Percentiles rank a stretch among this genome's conserved stretches.
phyloP scores from a whole-genome alignment of 805 yeast species.

The Metschnikowia drakensbergensis region DNA sequence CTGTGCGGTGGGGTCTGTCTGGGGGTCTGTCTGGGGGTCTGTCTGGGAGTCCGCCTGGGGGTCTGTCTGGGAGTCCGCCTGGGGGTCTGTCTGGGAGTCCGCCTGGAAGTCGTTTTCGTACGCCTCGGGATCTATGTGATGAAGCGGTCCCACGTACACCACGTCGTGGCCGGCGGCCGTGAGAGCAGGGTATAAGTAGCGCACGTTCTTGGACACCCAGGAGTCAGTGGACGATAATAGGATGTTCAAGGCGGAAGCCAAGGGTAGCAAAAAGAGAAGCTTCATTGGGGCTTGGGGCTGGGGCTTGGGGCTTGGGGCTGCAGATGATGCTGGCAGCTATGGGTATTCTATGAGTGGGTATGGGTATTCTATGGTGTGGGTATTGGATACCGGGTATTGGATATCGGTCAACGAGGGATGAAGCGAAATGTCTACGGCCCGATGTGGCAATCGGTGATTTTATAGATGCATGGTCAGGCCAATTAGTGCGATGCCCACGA shows the following conservation, averaged over 20 bases:
- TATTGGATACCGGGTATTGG: too few relatives aligned
- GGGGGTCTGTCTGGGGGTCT: neutral
- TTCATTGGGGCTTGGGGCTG: neutral
- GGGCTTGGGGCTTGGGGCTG: neutral
- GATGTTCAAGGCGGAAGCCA: conserved; percentile 23
- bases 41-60: conserved; percentile 9
- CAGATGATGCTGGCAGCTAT: neutral
- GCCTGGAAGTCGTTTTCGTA: conserved; percentile 6
- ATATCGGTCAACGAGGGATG: too few relatives aligned
- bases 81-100: conserved; percentile 12
- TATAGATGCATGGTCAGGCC: too few relatives aligned
- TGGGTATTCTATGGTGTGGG: too few relatives aligned
- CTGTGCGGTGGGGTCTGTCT: neutral
- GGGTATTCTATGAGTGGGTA: too few relatives aligned
- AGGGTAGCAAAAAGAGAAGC: conserved; percentile 3
- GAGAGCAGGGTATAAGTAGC: conserved; percentile 27
- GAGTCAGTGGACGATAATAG: conserved; percentile 32
- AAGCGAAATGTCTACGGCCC: too few relatives aligned
- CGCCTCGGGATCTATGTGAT: conserved; percentile 9
- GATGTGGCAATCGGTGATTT: too few relatives aligned
- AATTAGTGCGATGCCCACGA: too few relatives aligned
- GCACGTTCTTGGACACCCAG: conserved; percentile 36
- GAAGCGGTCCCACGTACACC: conserved; percentile 30
- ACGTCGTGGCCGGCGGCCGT: conserved; percentile 31
- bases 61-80: conserved; percentile 17